Evolutionary conservation across 1,284 basidiomycete species (phyloP).

Genomic region (Rhodotorula sp.): DNA sequence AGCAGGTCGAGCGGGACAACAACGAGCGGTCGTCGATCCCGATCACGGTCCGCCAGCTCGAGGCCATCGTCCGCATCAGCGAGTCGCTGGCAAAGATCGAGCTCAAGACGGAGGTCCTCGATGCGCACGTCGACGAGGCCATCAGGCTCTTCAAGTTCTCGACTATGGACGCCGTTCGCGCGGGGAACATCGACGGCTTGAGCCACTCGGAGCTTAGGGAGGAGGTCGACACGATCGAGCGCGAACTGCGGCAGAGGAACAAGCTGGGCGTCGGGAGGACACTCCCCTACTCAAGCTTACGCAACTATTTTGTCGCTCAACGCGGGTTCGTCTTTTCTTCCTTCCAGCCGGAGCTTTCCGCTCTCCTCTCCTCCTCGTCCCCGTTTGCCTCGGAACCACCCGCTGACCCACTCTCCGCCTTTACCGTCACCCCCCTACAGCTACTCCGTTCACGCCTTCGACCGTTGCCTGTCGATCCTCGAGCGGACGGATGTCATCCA

Average conservation of each 20-base stretch:
- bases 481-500: constrained; percentile 94
- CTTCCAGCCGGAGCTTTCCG: too few relatives aligned
- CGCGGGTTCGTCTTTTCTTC: constrained; percentile 79
- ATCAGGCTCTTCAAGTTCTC: constrained; percentile 98
- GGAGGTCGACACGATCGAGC: constrained; percentile 90
- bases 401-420: neutral
- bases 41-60: constrained; percentile 96
- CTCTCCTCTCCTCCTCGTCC: neutral
- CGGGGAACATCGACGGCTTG: constrained; percentile 87
- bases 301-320: constrained; percentile 92
- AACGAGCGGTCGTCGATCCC: constrained; percentile 97
- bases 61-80: constrained; percentile 98
- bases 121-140: constrained; percentile 96
- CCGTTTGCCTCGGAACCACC: neutral
- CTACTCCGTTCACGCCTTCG: constrained; percentile 86
- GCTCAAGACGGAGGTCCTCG: constrained; percentile 78
- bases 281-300: constrained; percentile 89
- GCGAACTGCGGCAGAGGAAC: constrained; percentile 80
- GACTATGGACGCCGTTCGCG: constrained; percentile 98
- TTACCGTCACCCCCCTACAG: neutral
- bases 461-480: constrained; percentile 85
- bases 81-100: constrained; percentile 96
- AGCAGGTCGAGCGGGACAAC: constrained; percentile 94
- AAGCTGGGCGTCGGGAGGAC: constrained; percentile 81
- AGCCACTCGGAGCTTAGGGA: constrained; percentile 90